phyloP scores from a whole-genome alignment of 2,329 filamentous ascomycete genomes.

The Fusarium napiforme region DNA sequence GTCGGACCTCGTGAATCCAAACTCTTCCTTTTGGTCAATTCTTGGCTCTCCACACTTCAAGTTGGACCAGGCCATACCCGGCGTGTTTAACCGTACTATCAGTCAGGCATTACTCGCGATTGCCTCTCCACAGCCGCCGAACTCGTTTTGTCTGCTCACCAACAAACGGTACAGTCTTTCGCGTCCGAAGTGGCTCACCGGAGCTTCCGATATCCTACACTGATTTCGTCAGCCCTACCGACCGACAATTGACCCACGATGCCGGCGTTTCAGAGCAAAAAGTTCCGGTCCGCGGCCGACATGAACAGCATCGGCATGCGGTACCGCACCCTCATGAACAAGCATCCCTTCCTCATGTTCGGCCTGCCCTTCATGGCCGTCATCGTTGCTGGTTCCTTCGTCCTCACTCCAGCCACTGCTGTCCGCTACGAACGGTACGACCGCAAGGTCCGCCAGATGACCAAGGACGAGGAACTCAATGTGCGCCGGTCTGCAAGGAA shows the following conservation, averaged over 20 bases:
- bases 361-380: conserved; percentile 91
- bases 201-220: conserved; percentile 12
- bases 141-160: conserved; percentile 1
- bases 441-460: conserved; percentile 85
- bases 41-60: background rate
- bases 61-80: background rate
- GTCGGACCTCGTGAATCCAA: conserved; percentile 14
- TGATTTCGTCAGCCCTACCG: conserved; percentile 6
- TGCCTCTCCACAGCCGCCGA: conserved; percentile 19
- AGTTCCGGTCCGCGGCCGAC: conserved; percentile 75
- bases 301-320: conserved; percentile 75
- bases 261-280: conserved; percentile 73
- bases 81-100: background rate
- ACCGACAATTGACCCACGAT: conserved; percentile 37
- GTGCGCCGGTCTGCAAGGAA: conserved; percentile 76
- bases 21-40: conserved; percentile 25
- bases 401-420: conserved; percentile 92
- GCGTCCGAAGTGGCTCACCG: conserved; percentile 8
- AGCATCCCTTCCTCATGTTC: conserved; percentile 90
- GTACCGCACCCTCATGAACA: conserved; percentile 80
- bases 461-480: conserved; percentile 85
- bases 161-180: conserved; percentile 1
- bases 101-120: background rate
- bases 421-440: conserved; percentile 94
- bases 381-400: conserved; percentile 92